A percentile compares a stretch with the other conserved stretches of the same genome.
Evolutionary conservation across 2,329 filamentous ascomycete genomes (phyloP).

Genomic region (Pseudofabraea citricarpa): DNA sequence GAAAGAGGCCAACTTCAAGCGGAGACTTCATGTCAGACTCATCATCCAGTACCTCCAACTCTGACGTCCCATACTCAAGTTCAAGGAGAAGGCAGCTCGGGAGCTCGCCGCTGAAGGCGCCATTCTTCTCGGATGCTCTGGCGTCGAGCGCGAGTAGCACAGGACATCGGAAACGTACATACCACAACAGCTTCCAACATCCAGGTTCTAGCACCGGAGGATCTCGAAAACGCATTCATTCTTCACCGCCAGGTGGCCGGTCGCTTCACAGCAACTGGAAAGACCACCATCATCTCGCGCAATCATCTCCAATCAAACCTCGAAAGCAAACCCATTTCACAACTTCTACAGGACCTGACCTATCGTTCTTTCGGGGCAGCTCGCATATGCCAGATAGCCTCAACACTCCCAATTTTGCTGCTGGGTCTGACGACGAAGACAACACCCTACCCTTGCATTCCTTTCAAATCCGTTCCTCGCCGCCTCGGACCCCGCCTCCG

Average conservation of each 20-base stretch:
- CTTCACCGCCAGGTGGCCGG: slow-evolving; percentile 57
- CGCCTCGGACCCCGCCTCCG: slow-evolving; percentile 75
- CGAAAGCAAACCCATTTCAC: slow-evolving; percentile 72
- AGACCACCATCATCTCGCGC: slow-evolving; percentile 67
- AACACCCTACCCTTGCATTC: slow-evolving; percentile 73
- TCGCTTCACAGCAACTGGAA: slow-evolving; percentile 68
- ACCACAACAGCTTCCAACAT: slow-evolving; percentile 53
- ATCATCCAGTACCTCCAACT: slow-evolving; percentile 65
- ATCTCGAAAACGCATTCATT: slow-evolving; percentile 64
- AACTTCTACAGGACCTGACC: slow-evolving; percentile 62
- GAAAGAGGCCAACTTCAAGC: slow-evolving; percentile 59
- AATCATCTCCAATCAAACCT: slow-evolving; percentile 82
- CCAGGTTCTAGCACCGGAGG: slow-evolving; percentile 43
- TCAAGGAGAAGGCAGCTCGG: slow-evolving; percentile 49
- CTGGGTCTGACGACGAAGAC: slow-evolving; percentile 75
- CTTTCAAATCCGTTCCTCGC: slow-evolving; percentile 73
- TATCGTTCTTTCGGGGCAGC: slow-evolving; percentile 69
- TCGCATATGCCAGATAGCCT: slow-evolving; percentile 57
- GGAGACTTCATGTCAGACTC: slow-evolving; percentile 81
- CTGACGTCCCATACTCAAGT: slow-evolving; percentile 65
- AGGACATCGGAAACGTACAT: slow-evolving; percentile 60
- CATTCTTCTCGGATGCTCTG: slow-evolving; percentile 80
- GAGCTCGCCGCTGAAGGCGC: slow-evolving; percentile 81
- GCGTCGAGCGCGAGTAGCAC: slow-evolving; percentile 64
- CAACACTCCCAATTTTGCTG: slow-evolving; percentile 54